Evolutionary conservation across 345 rosid genomes (phyloP).

Genomic region (Triadica sebifera): DNA sequence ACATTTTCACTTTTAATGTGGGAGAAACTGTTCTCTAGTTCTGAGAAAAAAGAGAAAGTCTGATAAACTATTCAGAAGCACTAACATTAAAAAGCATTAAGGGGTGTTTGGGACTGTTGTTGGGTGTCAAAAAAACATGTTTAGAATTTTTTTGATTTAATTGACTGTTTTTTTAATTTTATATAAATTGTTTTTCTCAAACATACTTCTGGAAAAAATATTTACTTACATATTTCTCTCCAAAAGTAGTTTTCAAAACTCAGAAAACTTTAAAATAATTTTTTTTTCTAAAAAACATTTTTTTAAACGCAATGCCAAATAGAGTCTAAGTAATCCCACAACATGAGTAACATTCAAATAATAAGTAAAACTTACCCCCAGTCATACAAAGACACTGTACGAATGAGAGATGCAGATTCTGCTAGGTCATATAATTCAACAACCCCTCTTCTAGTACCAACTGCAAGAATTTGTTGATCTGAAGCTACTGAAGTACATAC

Average conservation of each 20-base stretch:
- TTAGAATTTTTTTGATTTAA: no score
- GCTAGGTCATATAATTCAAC: conserved; percentile 83
- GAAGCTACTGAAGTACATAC: conserved; percentile 77
- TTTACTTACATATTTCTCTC: no score
- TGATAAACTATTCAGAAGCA: not conserved
- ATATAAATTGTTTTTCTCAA: no score
- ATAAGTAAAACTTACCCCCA: conserved; percentile 70
- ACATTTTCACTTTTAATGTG: not conserved
- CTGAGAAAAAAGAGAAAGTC: not conserved
- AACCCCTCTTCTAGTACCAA: conserved; percentile 86
- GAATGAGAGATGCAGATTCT: conserved; percentile 65
- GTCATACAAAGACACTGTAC: conserved; percentile 79
- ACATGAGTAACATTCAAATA: conserved; percentile 9
- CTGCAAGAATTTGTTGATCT: conserved; percentile 92
- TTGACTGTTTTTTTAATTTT: no score
- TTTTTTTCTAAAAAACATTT: no score
- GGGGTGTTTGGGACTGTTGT: no score
- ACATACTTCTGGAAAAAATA: no score
- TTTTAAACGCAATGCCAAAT: no score
- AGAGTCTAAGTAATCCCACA: no score
- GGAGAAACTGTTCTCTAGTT: not conserved
- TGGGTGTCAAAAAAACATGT: no score
- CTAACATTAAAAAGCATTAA: not conserved
- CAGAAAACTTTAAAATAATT: no score
- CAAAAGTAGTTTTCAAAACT: no score